Conservation (phyloP, 1,139 yeast species). For the Yamadazyma atmosphaerica region DNA sequence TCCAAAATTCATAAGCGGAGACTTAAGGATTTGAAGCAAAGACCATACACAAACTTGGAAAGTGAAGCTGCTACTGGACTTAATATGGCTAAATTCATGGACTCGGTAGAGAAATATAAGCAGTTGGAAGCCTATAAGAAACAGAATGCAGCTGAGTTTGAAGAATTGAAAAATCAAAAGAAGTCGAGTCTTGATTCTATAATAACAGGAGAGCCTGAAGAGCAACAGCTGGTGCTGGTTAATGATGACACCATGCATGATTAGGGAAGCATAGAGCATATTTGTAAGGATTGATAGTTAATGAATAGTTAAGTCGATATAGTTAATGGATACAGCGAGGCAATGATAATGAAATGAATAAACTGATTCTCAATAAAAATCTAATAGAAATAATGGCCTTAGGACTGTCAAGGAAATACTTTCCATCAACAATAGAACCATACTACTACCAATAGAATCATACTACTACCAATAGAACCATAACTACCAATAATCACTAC, state of each 20-base stretch:
- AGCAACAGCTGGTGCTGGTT: neutral
- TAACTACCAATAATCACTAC: too few relatives aligned
- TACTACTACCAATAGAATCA: too few relatives aligned
- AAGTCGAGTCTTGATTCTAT: constrained; percentile 45
- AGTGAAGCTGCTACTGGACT: constrained; percentile 89
- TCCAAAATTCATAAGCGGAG: constrained; percentile 85
- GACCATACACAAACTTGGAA: constrained; percentile 85
- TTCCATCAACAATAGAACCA: too few relatives aligned
- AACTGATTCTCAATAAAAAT: too few relatives aligned
- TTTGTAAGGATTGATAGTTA: too few relatives aligned
- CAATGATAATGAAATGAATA: too few relatives aligned
- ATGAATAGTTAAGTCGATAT: too few relatives aligned
- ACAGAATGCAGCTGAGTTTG: constrained; percentile 40
- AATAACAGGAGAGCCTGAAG: constrained; percentile 27
- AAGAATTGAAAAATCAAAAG: constrained; percentile 34
- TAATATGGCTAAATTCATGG: constrained; percentile 65
- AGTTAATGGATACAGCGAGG: too few relatives aligned
- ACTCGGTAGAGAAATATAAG: constrained; percentile 59
- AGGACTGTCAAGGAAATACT: too few relatives aligned
- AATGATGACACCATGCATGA: constrained; percentile 1
- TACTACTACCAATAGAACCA: too few relatives aligned
- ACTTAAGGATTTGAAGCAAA: constrained; percentile 68
- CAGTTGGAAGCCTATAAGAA: constrained; percentile 37
- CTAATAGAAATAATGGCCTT: too few relatives aligned
- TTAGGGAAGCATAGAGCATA: neutral